Base-by-base conservation (phyloP, 1,284 basidiomycete species). In the Malassezia psittaci region DNA sequence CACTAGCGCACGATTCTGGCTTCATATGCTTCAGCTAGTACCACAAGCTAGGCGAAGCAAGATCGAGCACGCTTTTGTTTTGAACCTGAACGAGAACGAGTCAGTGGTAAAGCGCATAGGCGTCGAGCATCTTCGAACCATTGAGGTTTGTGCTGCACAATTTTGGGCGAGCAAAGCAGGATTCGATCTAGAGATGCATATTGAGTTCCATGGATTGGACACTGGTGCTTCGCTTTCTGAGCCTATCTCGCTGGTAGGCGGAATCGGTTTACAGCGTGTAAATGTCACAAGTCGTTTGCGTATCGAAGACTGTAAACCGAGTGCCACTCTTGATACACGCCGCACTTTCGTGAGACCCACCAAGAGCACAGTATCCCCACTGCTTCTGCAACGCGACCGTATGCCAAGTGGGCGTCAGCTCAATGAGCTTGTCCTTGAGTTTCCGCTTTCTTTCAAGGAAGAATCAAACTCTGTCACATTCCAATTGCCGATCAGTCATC, bases 131-230 rank as follows among this genome's bases (percentile, higher is more conserved):
- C 74, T 70, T 15, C 58, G 64, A 53, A 75, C 75, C 8, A 60
- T 76, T 60, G 75, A 76, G 48, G 55, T 76, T 29, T 72, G 68
- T 55, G 63, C 68, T 3, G 72, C 75, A 13, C 70, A 76, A 61
- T 73, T 74, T 62, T 76, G 72, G 69, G 68, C 66, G 48, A 64
- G 64, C 48, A 60, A 62, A 43, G 63, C 67, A 10, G 65, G 62
- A 2, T 74, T 75, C 42, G 69, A 75, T 42, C 51, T 76, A 12
- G 71, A 73, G 39, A 50, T 74, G 24, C 64, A 66, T 21, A 52
- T 76, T 16, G 73, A 75, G 49, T 76, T 76, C 63, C 74, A 76
- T 56, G 75, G 75, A 33, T n/a, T 57, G 15, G 36, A 48, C 16
- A 12, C 42, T 15, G 48, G 37, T 7, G 32, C 49, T 2, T 12